Evolutionary conservation across 1,139 yeast genomes (phyloP).

Genomic region (Candida mesenterica): DNA sequence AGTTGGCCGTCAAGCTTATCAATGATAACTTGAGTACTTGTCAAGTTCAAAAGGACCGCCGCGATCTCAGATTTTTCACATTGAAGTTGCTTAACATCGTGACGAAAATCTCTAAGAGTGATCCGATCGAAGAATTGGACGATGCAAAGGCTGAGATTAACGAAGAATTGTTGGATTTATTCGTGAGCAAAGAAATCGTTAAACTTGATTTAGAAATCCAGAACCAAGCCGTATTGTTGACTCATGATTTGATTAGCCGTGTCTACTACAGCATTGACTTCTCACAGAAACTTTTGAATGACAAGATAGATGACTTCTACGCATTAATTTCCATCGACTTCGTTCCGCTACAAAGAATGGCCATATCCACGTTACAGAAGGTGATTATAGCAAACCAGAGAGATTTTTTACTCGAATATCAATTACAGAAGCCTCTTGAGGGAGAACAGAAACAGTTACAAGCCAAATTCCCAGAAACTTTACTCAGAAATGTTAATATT

Average conservation of each 20-base stretch:
- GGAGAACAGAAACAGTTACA: slow-evolving; percentile 13
- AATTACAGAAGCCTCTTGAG: slow-evolving; percentile 39
- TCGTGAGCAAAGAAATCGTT: slow-evolving; percentile 25
- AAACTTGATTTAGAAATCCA: slow-evolving; percentile 13
- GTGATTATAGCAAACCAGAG: slow-evolving; percentile 45
- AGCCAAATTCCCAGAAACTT: slow-evolving; percentile 34
- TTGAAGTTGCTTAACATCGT: slow-evolving; percentile 42
- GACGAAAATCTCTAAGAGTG: slow-evolving; percentile 17
- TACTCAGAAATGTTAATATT: slow-evolving; percentile 26
- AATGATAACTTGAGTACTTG: slow-evolving; percentile 52
- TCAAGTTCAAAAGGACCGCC: slow-evolving; percentile 33
- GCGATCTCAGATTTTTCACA: slow-evolving; percentile 48
- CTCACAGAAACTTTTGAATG: slow-evolving; percentile 14
- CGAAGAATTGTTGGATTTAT: slow-evolving; percentile 41
- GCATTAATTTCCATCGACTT: slow-evolving; percentile 24
- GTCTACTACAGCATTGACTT: slow-evolving; percentile 20
- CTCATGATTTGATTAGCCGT: slow-evolving; percentile 34
- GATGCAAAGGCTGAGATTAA: slow-evolving; percentile 23
- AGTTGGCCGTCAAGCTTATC: slow-evolving; percentile 38
- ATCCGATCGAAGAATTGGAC: slow-evolving; percentile 26
- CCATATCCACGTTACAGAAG: slow-evolving; percentile 33
- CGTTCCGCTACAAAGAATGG: slow-evolving; percentile 34
- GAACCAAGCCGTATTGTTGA: slow-evolving; percentile 33
- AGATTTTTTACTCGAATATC: slow-evolving; percentile 60
- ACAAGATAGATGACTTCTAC: slow-evolving; percentile 20